These are phyloP conservation scores for Filobasidium wieringae DNA, from an alignment of 768 basidiomycete genomes.

Conservation along the genomic window DNA sequence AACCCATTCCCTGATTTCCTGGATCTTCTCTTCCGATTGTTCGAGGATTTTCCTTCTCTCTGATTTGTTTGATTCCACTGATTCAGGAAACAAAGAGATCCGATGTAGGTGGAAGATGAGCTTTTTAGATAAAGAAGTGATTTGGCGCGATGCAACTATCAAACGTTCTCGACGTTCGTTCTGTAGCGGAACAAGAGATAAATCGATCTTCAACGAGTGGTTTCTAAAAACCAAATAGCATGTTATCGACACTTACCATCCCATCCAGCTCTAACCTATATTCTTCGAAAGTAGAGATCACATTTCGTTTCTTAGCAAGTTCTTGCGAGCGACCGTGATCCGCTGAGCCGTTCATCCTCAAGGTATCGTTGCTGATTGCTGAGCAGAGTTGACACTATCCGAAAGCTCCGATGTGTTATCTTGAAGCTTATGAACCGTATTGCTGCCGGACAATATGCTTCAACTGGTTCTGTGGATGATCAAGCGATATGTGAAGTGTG, in stretches of 20 bases:
- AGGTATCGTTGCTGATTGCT: too few relatives aligned
- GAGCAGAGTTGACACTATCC: too few relatives aligned
- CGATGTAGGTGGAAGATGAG: slow-evolving; percentile 87
- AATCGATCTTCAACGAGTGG: neutral
- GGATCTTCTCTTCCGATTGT: slow-evolving; percentile 48
- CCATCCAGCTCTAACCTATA: neutral
- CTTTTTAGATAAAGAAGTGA: slow-evolving; percentile 84
- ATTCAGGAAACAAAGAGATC: slow-evolving; percentile 43
- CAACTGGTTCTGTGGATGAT: too few relatives aligned
- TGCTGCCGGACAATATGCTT: too few relatives aligned
- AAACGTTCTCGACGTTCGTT: slow-evolving; percentile 80
- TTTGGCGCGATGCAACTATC: slow-evolving; percentile 77
- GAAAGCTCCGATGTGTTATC: too few relatives aligned
- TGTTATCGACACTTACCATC: neutral
- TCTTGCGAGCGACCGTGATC: too few relatives aligned
- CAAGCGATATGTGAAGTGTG: too few relatives aligned
- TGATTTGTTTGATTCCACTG: slow-evolving; percentile 18
- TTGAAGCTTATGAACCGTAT: too few relatives aligned
- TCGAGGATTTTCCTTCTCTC: slow-evolving; percentile 22
- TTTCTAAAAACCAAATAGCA: neutral
- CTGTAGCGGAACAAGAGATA: slow-evolving; percentile 34
- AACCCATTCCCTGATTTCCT: slow-evolving; percentile 57
- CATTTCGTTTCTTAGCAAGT: too few relatives aligned
- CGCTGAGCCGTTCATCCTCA: too few relatives aligned
- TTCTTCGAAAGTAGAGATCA: neutral